Evolutionary conservation across 2,329 filamentous ascomycete genomes (phyloP).

Genomic region (Rhinocladiella similis): DNA sequence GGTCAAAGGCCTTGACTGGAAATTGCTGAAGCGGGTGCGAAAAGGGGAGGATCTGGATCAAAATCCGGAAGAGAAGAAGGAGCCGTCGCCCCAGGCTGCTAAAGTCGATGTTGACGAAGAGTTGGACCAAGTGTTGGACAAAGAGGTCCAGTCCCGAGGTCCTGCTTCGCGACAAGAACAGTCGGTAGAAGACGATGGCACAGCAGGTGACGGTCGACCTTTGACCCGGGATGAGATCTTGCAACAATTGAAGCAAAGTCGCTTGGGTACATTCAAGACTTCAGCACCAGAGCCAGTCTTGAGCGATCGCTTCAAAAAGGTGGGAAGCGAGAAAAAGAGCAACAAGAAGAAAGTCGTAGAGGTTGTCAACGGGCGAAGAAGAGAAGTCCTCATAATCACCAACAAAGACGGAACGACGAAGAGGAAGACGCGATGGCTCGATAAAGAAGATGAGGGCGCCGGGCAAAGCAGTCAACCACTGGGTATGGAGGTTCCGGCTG

Average conservation of each 20-base stretch:
- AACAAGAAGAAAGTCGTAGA: constrained; percentile 54
- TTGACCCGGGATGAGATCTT: constrained; percentile 61
- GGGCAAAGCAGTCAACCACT: constrained; percentile 50
- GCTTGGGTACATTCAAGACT: constrained; percentile 34
- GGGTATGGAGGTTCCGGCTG: constrained; percentile 52
- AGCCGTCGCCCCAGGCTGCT: constrained; percentile 32
- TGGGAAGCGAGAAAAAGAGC: constrained; percentile 40
- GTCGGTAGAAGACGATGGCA: constrained; percentile 26
- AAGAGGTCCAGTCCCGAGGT: constrained; percentile 31
- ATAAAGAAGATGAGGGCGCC: constrained; percentile 27
- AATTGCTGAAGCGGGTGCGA: constrained; percentile 55
- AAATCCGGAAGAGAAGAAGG: constrained; percentile 34
- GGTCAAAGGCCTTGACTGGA: constrained; percentile 88
- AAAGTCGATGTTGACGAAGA: constrained; percentile 63
- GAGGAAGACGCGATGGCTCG: constrained; percentile 59
- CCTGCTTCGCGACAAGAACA: constrained; percentile 20
- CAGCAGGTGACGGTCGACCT: constrained; percentile 38
- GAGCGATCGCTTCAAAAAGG: constrained; percentile 57
- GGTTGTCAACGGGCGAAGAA: constrained; percentile 47
- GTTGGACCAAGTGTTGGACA: constrained; percentile 44
- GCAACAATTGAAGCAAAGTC: constrained; percentile 58
- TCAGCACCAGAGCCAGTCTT: constrained; percentile 51
- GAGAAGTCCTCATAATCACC: constrained; percentile 60
- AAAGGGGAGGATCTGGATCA: constrained; percentile 57
- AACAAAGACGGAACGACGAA: constrained; percentile 63